Evolutionary conservation across 2,329 filamentous ascomycete genomes (phyloP), one percentile per base, ranked within the genome.

Genomic region (Penicillium expansum): DNA sequence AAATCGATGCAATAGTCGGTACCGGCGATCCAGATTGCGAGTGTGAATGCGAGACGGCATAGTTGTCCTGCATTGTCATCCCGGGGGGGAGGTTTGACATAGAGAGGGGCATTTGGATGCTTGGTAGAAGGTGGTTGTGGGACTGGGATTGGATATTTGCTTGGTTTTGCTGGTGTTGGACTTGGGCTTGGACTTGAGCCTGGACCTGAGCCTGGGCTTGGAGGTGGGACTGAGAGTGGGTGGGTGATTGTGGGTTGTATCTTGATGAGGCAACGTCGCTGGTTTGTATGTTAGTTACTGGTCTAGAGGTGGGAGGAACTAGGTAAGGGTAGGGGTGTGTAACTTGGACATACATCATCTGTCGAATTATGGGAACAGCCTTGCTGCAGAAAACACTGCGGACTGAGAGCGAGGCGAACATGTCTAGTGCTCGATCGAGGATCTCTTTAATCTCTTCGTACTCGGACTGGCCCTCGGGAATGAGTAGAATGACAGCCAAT

Each of bases 351-450:
- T 65, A 74, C 71, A 74, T 66, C 29, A 74, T 69, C 33, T 69
- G 69, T 39, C 68, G 65, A 13, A 76, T 62, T 24, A 74, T 64
- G 1, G 68, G 71, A 0, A 73, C 69, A 1, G 72, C 73, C 51
- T 71, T 74, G 58, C 69, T 71, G 60, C 72, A 75, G 54, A 75
- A 70, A 22, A 61, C 65, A 49, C 73, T 76, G 41, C 72, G 64
- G 24, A 68, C 64, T 2, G 72, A 71, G 18, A 74, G 63, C 1
- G 65, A 58, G 33, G 71, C 69, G 39, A 75, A 74, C 20, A 71
- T 62, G 11, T 70, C 66, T 24, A 74, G 48, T 2, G 71, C 67
- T 24, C 68, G 64, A 24, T 61, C 57, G 14, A 76, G 62, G 1
- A 67, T 50, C 13, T 62, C 63, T 41, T 71, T 69, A 18, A 63